phyloP scores from a whole-genome alignment of 352 stramenopile species.

The Pythium dissotocum region DNA sequence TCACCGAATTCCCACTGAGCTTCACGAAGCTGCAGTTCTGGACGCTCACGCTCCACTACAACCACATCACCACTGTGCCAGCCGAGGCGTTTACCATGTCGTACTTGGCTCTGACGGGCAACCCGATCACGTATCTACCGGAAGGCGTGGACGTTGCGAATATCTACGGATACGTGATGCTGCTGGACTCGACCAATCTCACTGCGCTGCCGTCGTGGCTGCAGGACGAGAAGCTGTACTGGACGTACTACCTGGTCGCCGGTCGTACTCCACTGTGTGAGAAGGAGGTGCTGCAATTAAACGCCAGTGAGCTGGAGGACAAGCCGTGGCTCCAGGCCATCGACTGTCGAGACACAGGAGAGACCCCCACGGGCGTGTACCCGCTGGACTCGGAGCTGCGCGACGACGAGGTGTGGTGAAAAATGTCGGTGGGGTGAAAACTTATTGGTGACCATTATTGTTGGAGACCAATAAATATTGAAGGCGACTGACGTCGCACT shows the following conservation, averaged over 20 bases:
- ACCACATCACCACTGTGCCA: conserved; percentile 3
- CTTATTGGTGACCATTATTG: too few species aligned
- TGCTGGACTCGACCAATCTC: not conserved
- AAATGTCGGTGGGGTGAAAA: too few species aligned
- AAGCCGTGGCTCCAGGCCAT: not conserved
- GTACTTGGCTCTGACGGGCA: conserved; percentile 28
- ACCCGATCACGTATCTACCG: conserved; percentile 20
- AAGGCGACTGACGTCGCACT: too few species aligned
- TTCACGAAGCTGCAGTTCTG: conserved; percentile 10
- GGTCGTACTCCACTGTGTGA: not conserved
- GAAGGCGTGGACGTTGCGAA: conserved; percentile 10
- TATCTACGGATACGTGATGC: not conserved
- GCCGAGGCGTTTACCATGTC: conserved; percentile 8
- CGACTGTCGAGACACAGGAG: not conserved
- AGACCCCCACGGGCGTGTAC: not conserved
- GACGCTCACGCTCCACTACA: conserved; percentile 7
- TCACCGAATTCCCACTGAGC: conserved; percentile 10
- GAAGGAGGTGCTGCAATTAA: not conserved
- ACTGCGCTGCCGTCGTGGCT: not conserved
- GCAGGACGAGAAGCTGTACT: not conserved
- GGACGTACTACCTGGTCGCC: not conserved
- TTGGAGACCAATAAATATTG: too few species aligned
- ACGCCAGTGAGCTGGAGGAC: not conserved
- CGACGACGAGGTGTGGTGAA: not conserved
- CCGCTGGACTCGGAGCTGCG: not conserved